These are phyloP conservation scores for Fusarium begoniae DNA, from an alignment of 2,329 filamentous ascomycete species.

Conservation along the genomic window DNA sequence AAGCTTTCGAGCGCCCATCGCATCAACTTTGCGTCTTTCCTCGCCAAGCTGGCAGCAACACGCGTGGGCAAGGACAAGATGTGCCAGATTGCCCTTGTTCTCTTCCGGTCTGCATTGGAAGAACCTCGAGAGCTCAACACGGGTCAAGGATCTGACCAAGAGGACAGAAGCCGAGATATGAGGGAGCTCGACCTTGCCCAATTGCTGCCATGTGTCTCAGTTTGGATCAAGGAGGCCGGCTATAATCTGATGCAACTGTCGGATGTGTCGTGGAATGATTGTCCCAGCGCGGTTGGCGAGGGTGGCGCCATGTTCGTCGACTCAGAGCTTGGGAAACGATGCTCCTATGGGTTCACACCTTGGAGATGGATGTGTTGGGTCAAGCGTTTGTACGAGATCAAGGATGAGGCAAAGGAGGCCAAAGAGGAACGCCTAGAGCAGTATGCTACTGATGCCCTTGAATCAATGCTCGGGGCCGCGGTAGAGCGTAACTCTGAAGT, in stretches of 20 bases:
- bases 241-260: neutral
- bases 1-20: neutral
- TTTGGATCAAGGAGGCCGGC: neutral
- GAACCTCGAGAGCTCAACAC: neutral
- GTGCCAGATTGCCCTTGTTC: neutral
- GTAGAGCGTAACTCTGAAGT: neutral
- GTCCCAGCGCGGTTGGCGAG: neutral
- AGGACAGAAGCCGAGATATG: neutral
- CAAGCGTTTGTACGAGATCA: neutral
- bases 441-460: neutral
- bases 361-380: neutral
- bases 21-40: neutral
- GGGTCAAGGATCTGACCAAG: neutral
- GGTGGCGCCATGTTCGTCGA: neutral
- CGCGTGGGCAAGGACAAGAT: neutral
- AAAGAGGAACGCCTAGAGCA: neutral
- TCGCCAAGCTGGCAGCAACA: neutral
- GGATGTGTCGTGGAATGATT: neutral
- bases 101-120: neutral
- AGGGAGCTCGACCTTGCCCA: neutral
- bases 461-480: neutral
- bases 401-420: neutral
- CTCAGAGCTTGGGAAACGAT: neutral
- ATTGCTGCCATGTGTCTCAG: neutral
- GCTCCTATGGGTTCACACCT: neutral